Evolutionary conservation across 345 rosid genomes (phyloP).

Genomic region (Eucalyptus pauciflora): DNA sequence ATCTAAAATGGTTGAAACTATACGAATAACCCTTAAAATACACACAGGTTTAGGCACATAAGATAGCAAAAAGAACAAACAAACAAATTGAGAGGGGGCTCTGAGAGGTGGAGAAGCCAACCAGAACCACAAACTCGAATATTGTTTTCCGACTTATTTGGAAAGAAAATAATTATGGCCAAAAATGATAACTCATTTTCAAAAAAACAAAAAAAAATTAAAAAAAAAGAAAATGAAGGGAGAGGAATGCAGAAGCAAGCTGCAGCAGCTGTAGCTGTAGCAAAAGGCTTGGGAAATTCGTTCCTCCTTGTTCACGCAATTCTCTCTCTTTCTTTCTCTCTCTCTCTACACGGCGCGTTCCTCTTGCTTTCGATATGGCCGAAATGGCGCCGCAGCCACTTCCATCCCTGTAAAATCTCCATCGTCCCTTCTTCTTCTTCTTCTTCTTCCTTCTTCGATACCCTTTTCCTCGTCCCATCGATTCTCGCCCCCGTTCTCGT

Average conservation of each 20-base stretch:
- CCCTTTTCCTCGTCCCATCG: not conserved
- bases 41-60: accelerated
- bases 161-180: not conserved
- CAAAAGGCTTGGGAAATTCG: not conserved
- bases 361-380: not conserved
- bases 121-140: not conserved
- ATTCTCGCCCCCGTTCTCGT: not conserved
- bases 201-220: not conserved
- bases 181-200: not conserved
- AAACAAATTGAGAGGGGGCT: not conserved
- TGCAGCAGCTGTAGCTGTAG: not conserved
- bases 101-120: accelerated
- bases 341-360: not conserved
- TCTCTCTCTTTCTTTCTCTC: not conserved
- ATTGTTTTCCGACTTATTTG: accelerated
- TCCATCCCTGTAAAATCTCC: not conserved
- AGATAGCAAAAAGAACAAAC: accelerated
- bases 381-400: not conserved
- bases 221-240: not conserved
- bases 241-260: not conserved
- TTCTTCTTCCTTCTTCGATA: not conserved
- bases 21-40: not conserved
- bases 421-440: not conserved
- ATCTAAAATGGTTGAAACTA: not conserved
- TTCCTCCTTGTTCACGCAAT: not conserved